A percentile compares a stretch with the other conserved stretches of the same genome.
phyloP scores from a whole-genome alignment of 2,329 filamentous ascomycete species.

The Orbilia quercus region DNA sequence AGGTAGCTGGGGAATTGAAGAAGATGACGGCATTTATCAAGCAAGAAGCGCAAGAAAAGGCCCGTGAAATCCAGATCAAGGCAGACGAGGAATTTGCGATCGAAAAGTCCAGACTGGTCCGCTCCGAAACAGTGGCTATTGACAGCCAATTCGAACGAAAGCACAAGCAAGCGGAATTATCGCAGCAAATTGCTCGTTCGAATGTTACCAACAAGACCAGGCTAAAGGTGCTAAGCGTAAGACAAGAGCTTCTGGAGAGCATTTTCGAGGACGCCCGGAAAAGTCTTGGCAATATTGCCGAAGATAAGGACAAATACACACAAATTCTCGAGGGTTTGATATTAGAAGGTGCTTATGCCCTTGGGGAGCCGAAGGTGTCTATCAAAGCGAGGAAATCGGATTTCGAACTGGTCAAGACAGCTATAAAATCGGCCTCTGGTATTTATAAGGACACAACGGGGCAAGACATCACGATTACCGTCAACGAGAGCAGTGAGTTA shows the following conservation, averaged over 20 bases:
- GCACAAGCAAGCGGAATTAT: slow-evolving; percentile 98
- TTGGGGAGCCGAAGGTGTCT: slow-evolving; percentile 81
- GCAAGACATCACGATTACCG: slow-evolving; percentile 74
- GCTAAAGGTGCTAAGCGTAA: slow-evolving; percentile 83
- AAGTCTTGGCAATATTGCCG: slow-evolving; percentile 74
- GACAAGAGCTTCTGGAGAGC: slow-evolving; percentile 89
- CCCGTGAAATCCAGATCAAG: slow-evolving; percentile 96
- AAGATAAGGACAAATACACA: slow-evolving; percentile 80
- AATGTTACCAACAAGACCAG: slow-evolving; percentile 96
- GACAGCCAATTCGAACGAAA: slow-evolving; percentile 96
- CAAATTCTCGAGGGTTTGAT: slow-evolving; percentile 80
- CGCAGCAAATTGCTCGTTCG: slow-evolving; percentile 97
- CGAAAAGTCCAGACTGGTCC: slow-evolving; percentile 98
- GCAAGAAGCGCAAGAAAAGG: slow-evolving; percentile 97
- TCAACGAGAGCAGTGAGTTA: slow-evolving; percentile 83
- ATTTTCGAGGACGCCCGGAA: slow-evolving; percentile 85
- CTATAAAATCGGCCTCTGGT: slow-evolving; percentile 77
- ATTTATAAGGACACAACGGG: slow-evolving; percentile 85
- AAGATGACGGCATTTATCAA: slow-evolving; percentile 99
- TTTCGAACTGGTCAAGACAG: slow-evolving; percentile 75
- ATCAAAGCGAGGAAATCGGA: slow-evolving; percentile 84
- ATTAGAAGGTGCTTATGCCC: slow-evolving; percentile 87
- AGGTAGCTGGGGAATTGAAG: slow-evolving; percentile 98
- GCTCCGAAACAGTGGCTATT: slow-evolving; percentile 91
- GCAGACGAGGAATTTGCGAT: slow-evolving; percentile 99